Evolutionary conservation across 257 asterid genomes (phyloP), one percentile per base, ranked within the genome.

Genomic region (Solanum megistacrolobum): DNA sequence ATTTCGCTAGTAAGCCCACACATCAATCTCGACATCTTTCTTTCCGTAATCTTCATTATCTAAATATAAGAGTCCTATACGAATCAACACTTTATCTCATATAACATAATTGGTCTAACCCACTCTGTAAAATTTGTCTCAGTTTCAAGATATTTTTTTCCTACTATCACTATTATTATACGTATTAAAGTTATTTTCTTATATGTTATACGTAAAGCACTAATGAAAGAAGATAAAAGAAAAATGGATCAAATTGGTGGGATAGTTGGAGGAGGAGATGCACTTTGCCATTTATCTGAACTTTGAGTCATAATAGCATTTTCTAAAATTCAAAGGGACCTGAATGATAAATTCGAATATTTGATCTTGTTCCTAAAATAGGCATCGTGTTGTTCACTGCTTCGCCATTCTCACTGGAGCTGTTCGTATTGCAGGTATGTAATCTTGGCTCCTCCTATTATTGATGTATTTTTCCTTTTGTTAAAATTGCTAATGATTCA

Each of bases 1-100:
- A 58, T 58, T 9, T 58, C 12, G 25, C 69, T 10, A 62, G 3
- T n/a, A 62, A 62, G 14, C 31, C 2, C 8, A 62, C 16, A n/a
- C 7, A n/a, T n/a, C 7, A 2, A 62, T 62, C 32, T 8, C 3
- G 0, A 23, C 0, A 62, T 62, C 0, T 0, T 62, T n/a, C 27
- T 62, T 62, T 62, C 0, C 6, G 1, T 4, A n/a, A 62, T 11
- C 7, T n/a, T 55, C 4, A 18, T 55, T 6, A 18, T 55, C 23
- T 18, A 6, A 18, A 18, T 55, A 55, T 6, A 55, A 18, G 9
- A 2, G n/a, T 55, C 18, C 55, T 43, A 43, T 12, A 43, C n/a
- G 0, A 11, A 62, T 11, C 71, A 23, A 62, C 14, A n/a, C 3
- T 20, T 9, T 58, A 2, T n/a, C 7, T 62, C 16, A 10, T 62